These are phyloP conservation scores for Melastoma malabathricum DNA, from an alignment of 345 rosid species.

Conservation along the genomic window DNA sequence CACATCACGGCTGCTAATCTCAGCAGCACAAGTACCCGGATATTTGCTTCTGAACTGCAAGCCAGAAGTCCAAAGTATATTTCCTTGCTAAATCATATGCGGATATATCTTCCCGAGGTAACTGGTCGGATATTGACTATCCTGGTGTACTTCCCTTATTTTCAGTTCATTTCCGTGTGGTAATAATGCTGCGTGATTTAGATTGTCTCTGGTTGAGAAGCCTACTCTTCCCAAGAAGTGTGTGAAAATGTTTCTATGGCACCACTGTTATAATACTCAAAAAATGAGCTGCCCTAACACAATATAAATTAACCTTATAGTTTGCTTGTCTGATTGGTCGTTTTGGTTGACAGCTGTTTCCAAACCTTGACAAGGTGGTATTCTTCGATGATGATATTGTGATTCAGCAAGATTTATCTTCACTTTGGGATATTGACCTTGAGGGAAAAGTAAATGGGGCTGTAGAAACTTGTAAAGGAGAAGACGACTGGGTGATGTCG, in stretches of 20 bases:
- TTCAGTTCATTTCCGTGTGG: too few species aligned
- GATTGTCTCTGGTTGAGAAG: too few species aligned
- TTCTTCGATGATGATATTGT: conserved; percentile 95
- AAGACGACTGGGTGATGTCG: conserved; percentile 98
- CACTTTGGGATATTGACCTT: conserved; percentile 90
- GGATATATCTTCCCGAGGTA: conserved; percentile 99
- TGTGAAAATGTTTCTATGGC: too few species aligned
- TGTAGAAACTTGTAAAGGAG: conserved; percentile 95
- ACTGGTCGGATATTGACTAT: conserved; percentile 2
- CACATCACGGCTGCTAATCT: conserved; percentile 84
- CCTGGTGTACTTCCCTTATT: not conserved
- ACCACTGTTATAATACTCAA: too few species aligned
- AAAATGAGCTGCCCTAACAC: too few species aligned
- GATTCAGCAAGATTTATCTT: conserved; percentile 81
- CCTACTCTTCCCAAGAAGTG: too few species aligned
- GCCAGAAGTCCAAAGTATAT: conserved; percentile 99
- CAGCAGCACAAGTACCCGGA: conserved; percentile 66
- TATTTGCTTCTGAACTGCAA: conserved; percentile 91
- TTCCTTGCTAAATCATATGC: conserved; percentile 94
- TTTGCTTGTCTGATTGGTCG: conserved; percentile 4
- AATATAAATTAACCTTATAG: too few species aligned
- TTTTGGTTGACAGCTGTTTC: conserved; percentile 65
- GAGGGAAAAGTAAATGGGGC: conserved; percentile 94
- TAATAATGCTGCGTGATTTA: too few species aligned
- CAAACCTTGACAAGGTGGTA: conserved; percentile 86